phyloP scores from a whole-genome alignment of 108 stramenopile species.

The Conticribra weissflogii region DNA sequence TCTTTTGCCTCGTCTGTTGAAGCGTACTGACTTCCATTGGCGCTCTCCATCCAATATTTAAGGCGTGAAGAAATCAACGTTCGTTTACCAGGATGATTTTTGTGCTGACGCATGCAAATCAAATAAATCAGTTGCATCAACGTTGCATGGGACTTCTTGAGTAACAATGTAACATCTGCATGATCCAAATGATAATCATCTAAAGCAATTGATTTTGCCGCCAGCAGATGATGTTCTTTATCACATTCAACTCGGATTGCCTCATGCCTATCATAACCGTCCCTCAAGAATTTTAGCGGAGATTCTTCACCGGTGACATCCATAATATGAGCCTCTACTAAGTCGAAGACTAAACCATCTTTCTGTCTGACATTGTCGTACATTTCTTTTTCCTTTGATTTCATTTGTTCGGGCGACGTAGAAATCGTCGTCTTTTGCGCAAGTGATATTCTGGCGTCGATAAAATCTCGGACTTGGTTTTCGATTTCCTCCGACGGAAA shows the following conservation, averaged over 20 bases:
- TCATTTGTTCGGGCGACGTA: conserved; percentile 8
- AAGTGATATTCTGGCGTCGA: conserved; percentile 23
- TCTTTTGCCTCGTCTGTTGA: neutral
- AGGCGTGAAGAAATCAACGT: conserved; percentile 28
- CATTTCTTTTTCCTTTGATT: conserved; percentile 18
- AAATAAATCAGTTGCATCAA: conserved; percentile 35
- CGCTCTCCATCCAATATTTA: conserved; percentile 28
- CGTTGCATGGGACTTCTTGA: conserved; percentile 22
- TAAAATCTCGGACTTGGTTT: too few relatives aligned
- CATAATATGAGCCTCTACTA: conserved; percentile 9
- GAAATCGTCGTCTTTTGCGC: conserved; percentile 20
- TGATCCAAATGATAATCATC: conserved; percentile 12
- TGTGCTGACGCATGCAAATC: conserved; percentile 32
- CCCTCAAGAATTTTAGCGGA: conserved; percentile 14
- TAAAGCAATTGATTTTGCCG: conserved; percentile 10
- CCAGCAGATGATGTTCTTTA: neutral
- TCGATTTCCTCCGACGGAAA: too few relatives aligned
- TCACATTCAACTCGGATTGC: conserved; percentile 1
- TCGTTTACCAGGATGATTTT: neutral
- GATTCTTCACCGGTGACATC: conserved; percentile 6
- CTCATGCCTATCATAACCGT: conserved; percentile 8
- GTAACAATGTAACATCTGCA: conserved; percentile 1
- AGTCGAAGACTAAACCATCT: conserved; percentile 11
- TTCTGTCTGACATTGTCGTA: neutral
- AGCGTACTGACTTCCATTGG: conserved; percentile 2